Conservation (phyloP, 2,329 filamentous ascomycete species). For the Fusarium cyanostomum region DNA sequence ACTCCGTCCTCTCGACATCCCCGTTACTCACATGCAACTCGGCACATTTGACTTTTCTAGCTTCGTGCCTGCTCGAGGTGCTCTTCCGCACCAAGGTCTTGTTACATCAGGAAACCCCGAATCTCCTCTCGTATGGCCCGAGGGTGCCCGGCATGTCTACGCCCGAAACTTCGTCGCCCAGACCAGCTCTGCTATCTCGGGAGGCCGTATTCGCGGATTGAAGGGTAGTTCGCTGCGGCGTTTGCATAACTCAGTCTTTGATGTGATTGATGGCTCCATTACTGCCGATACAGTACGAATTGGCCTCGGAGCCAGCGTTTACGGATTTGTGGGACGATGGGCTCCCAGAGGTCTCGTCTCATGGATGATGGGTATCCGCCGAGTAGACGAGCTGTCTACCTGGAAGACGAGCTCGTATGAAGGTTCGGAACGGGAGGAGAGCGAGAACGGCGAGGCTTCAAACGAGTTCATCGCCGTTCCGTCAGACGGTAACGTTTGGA, state of each 20-base stretch:
- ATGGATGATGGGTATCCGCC: conserved; percentile 89
- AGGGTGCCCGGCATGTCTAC: conserved; percentile 68
- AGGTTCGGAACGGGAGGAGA: conserved; percentile 50
- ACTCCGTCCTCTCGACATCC: conserved; percentile 77
- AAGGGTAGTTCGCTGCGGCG: conserved; percentile 78
- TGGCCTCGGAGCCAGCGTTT: conserved; percentile 84
- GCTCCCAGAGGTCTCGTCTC: conserved; percentile 80
- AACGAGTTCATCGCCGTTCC: conserved; percentile 64
- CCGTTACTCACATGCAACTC: conserved; percentile 87
- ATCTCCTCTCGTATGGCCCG: conserved; percentile 69
- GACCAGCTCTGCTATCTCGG: conserved; percentile 63
- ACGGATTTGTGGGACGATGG: conserved; percentile 86
- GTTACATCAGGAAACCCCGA: conserved; percentile 55
- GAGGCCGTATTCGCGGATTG: conserved; percentile 65
- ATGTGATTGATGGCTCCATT: conserved; percentile 77
- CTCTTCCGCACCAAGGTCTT: conserved; percentile 47
- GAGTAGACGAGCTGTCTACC: conserved; percentile 64
- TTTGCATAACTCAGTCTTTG: conserved; percentile 88
- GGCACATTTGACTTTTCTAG: conserved; percentile 88
- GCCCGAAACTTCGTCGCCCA: conserved; percentile 69
- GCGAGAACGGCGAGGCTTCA: conserved; percentile 44
- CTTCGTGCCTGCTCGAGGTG: conserved; percentile 61
- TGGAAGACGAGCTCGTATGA: conserved; percentile 60
- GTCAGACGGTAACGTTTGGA: conserved; percentile 53
- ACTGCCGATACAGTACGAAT: conserved; percentile 75